Conservation (phyloP, 345 rosid species). For the Acer negundo region DNA sequence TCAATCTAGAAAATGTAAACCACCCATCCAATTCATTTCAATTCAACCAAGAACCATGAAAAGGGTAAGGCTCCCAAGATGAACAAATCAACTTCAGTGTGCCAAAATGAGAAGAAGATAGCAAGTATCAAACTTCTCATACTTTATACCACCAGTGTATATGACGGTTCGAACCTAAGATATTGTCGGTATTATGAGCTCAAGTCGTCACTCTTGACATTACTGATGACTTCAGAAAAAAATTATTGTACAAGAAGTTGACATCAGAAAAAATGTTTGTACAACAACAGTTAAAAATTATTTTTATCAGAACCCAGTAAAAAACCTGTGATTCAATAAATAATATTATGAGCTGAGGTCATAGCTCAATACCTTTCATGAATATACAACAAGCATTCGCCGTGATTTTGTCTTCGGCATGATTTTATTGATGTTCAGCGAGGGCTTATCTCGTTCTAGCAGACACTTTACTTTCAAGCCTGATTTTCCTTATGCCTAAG, state of each 20-base stretch:
- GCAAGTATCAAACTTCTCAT: neutral
- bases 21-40: too few relatives aligned
- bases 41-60: too few relatives aligned
- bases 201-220: neutral
- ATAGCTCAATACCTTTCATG: slow-evolving; percentile 29
- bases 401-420: slow-evolving; percentile 15
- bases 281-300: slow-evolving; percentile 12
- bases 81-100: too few relatives aligned
- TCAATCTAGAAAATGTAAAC: too few relatives aligned
- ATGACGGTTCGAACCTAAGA: too few relatives aligned
- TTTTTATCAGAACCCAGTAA: slow-evolving; percentile 10
- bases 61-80: neutral
- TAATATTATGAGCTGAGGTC: slow-evolving; percentile 30
- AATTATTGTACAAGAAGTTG: too few relatives aligned
- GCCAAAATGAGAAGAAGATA: neutral
- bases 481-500: neutral
- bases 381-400: slow-evolving; percentile 29
- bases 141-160: too few relatives aligned
- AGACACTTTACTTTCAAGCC: slow-evolving; percentile 11
- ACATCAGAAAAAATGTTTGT: neutral
- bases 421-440: neutral
- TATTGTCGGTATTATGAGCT: too few relatives aligned
- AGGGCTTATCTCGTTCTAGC: neutral
- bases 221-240: neutral
- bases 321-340: slow-evolving; percentile 13